These are phyloP conservation scores for Pontederia crassipes DNA, from an alignment of 176 grass and related monocot species.

Conservation along the genomic window DNA sequence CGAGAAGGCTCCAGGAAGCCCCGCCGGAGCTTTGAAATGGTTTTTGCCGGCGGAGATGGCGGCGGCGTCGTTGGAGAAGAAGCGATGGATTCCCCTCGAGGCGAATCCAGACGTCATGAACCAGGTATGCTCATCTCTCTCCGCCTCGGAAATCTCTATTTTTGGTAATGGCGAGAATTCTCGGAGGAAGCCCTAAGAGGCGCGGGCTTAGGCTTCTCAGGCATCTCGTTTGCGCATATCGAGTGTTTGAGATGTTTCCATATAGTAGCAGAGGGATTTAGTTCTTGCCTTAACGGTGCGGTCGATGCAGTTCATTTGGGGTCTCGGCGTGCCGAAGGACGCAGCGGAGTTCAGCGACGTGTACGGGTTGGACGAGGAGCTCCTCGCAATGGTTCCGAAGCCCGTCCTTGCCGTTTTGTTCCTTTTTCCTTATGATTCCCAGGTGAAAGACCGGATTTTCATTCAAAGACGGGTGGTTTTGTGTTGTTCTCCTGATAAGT, in stretches of 20 bases:
- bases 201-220: too few relatives aligned
- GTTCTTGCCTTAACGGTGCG: not conserved
- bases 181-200: too few relatives aligned
- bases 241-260: too few relatives aligned
- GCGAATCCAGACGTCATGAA: constrained; percentile 88
- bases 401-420: constrained; percentile 88
- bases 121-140: constrained; percentile 31
- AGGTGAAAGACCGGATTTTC: constrained; percentile 15
- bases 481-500: too few relatives aligned
- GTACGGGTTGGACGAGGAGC: constrained; percentile 85
- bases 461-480: too few relatives aligned
- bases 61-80: constrained; percentile 29
- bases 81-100: constrained; percentile 86
- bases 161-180: too few relatives aligned
- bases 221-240: too few relatives aligned
- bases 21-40: too few relatives aligned
- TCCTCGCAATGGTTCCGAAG: constrained; percentile 80
- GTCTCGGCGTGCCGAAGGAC: constrained; percentile 58
- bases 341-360: constrained; percentile 77
- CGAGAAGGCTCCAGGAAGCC: too few relatives aligned
- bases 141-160: not conserved
- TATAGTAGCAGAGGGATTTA: not conserved
- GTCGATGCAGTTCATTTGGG: constrained; percentile 67
- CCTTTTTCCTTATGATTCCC: constrained; percentile 61
- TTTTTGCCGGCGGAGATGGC: not conserved